Base-by-base conservation (phyloP, 441 rosid species). In the Syzygium syzygioides region DNA sequence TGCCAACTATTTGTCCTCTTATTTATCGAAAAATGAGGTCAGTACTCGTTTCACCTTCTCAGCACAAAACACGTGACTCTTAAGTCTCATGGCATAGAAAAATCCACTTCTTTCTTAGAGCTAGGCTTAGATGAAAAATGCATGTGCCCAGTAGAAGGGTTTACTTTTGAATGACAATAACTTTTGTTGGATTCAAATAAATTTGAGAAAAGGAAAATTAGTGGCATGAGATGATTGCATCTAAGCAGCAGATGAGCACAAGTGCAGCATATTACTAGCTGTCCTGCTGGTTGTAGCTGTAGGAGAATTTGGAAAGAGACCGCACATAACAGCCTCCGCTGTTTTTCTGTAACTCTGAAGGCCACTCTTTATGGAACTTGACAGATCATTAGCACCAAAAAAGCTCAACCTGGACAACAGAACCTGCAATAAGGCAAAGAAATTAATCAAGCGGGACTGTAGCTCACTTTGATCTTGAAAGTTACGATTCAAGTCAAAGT, bases 281-380 rank as follows among this genome's bases (percentile, higher is more conserved):
- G 99, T 97, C 93, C 97, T 94, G 94, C 96, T 97, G 55, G 56
- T 48, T 60, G 99, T 97, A 85, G 98, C 98, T 9, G 98, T 94
- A 7, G 99, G 99, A 88, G 99, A 98, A n/a, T 94, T 92, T 30
- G 98, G 97, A 85, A 98, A 79, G 87, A 98, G 95, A 62, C 98
- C 94, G 34, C 99, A 98, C 99, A 98, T 96, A 57, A 97, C 98
- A 89, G 97, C 95, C 93, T 95, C 98, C 14, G 99, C 99, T 57
- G 99, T 95, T 86, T 94, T 91, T 88, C 94, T 94, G 88, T 98
- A 98, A 90, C 66, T 92, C 88, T 71, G 89, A 86, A 98, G 98
- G 87, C 92, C 96, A 79, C 94, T 93, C 92, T 93, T 95, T 79
- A 90, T 92, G 57, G 98, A 92, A 89, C 90, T 62, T 34, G 90